These are phyloP conservation scores for Boletus huronensis DNA, from an alignment of 768 basidiomycete species.

Conservation along the genomic window DNA sequence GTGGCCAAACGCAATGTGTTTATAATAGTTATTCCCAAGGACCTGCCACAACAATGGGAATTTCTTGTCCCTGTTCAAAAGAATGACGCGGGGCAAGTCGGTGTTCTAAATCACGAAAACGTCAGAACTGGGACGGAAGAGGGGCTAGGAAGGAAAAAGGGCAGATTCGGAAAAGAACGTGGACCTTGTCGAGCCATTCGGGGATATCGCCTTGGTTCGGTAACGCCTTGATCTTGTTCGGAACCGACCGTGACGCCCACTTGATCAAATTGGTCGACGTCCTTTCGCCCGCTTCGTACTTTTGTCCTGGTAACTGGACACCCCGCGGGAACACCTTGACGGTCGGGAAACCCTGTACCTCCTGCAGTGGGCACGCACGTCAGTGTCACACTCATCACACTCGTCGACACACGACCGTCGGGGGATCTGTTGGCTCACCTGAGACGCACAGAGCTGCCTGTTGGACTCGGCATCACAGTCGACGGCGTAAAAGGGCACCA, in stretches of 20 bases:
- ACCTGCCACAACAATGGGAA: slow-evolving; percentile 80
- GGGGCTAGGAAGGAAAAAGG: not conserved
- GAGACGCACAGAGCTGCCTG: slow-evolving; percentile 77
- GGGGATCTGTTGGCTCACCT: slow-evolving; percentile 38
- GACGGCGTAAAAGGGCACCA: slow-evolving; percentile 88
- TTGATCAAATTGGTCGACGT: slow-evolving; percentile 70
- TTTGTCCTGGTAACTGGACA: slow-evolving; percentile 52
- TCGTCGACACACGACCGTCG: no score
- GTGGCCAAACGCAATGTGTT: slow-evolving; percentile 57
- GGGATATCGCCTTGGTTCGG: slow-evolving; percentile 54
- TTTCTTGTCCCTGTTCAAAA: slow-evolving; percentile 72
- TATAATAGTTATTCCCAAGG: slow-evolving; percentile 67
- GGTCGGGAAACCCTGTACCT: slow-evolving; percentile 89
- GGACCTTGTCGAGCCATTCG: slow-evolving; percentile 67
- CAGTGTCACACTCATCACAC: not conserved
- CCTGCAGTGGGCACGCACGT: slow-evolving; percentile 33
- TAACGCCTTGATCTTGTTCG: slow-evolving; percentile 63
- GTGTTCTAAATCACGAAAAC: slow-evolving; percentile 27
- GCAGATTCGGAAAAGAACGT: slow-evolving; percentile 12
- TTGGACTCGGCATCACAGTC: slow-evolving; percentile 86
- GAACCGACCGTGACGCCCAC: slow-evolving; percentile 71
- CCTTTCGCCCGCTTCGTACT: slow-evolving; percentile 67
- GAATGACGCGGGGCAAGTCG: slow-evolving; percentile 54
- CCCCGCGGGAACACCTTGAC: slow-evolving; percentile 90
- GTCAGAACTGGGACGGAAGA: not conserved